A percentile compares a stretch with the other conserved stretches of the same genome.
These are phyloP conservation scores for Coemansia sp. DNA, from an alignment of 192 early-diverging fungal species.

Conservation along the genomic window DNA sequence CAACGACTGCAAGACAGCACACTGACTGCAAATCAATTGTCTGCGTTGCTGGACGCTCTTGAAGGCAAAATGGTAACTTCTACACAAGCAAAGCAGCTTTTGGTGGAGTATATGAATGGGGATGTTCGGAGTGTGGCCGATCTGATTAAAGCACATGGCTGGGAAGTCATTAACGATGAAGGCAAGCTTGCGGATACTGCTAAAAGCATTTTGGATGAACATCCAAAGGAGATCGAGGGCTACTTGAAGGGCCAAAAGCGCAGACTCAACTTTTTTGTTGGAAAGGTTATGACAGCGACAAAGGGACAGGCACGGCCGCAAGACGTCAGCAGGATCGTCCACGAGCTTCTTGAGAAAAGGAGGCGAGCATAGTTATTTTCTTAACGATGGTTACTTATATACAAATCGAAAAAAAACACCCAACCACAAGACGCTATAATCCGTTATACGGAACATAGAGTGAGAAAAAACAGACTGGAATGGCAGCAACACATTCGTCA, in stretches of 20 bases:
- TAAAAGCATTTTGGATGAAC: conserved; percentile 16
- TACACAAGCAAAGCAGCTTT: conserved; percentile 67
- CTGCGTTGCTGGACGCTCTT: conserved; percentile 65
- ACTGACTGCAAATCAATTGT: conserved; percentile 61
- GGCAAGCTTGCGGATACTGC: conserved; percentile 18
- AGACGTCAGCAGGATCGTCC: conserved; percentile 62
- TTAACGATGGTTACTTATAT: neutral
- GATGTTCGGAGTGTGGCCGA: conserved; percentile 51
- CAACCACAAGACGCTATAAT: neutral
- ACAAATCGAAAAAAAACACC: neutral
- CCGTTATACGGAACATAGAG: neutral
- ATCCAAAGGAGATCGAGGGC: conserved; percentile 58
- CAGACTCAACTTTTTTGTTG: conserved; percentile 78
- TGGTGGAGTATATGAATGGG: conserved; percentile 71
- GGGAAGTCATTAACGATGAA: conserved; percentile 54
- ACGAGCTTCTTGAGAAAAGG: conserved; percentile 29
- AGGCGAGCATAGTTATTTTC: neutral
- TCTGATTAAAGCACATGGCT: conserved; percentile 68
- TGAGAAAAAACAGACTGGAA: neutral
- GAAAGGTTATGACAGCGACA: conserved; percentile 78
- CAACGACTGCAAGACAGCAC: conserved; percentile 33
- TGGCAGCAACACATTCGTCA: neutral
- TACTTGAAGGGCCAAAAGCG: conserved; percentile 68
- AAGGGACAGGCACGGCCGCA: conserved; percentile 79
- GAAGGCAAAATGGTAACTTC: conserved; percentile 59